Base-by-base conservation (phyloP, 225 moss, liverwort and hornwort genomes). In the Physcomitrium patens region DNA sequence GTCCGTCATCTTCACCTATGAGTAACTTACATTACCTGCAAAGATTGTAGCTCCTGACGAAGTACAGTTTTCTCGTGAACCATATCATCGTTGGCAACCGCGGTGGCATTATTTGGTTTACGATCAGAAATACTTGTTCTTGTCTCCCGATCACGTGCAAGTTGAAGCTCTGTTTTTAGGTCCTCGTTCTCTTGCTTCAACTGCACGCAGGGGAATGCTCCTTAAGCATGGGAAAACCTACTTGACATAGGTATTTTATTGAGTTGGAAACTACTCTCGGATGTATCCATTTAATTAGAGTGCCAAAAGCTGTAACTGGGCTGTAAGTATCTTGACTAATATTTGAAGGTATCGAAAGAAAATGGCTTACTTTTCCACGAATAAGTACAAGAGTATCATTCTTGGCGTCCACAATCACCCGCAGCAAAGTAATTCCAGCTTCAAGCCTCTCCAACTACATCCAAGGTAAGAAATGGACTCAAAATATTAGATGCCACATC, bases 121-220 rank as follows among this genome's bases (percentile, higher is more conserved):
- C 60, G 71, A 31, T 89, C 72, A 3, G 44, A 18, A 51, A 12
- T 12, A 47, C n/a, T 75, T 23, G 82, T 77, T 52, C 81, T 72
- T 50, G 63, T 72, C 60, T 86, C 86, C 41, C 71, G 82, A 31
- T 91, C 75, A 19, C 65, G 66, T 58, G 80, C 76, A 16, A 67
- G 55, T 52, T 81, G 79, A 44, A 94, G 78, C 55, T 91, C 70
- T 17, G 77, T 75, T 78, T 80, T 87, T 0, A 94, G 75, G 58
- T 91, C 91, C 47, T 94, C 93, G 47, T 94, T 94, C 57, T 94
- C 93, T 88, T 94, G 93, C 52, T 94, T 94, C 52, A 94, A 68
- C 93, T 93, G 67, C 46, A 65, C 23, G 19, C 31, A 20, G 23
- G 14, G 47, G 47, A n/a, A 10, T 37, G 53, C 56, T 16, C 52